These are phyloP conservation scores for Copromyces sp. DNA, from an alignment of 495 filamentous ascomycete species.

Conservation along the genomic window DNA sequence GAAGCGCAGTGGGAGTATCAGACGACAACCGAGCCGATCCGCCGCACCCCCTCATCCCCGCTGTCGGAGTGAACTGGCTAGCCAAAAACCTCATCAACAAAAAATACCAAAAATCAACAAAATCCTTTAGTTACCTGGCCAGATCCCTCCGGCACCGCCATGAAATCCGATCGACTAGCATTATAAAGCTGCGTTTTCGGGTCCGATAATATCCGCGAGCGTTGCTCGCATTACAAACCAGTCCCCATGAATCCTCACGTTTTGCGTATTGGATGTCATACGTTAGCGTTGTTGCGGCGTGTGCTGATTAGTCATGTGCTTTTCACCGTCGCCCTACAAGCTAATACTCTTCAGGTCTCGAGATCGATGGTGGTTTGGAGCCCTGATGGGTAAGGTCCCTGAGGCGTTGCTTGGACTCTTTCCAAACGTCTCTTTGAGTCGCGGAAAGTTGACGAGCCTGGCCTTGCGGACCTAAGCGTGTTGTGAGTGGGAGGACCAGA, in stretches of 20 bases:
- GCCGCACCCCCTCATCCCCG: slow-evolving; percentile 22
- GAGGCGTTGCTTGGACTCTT: slow-evolving; percentile 35
- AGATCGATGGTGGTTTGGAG: background rate
- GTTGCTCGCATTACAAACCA: slow-evolving; percentile 50
- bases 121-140: slow-evolving; percentile 36
- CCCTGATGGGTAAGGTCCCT: background rate
- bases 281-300: slow-evolving; percentile 45
- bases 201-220: slow-evolving; percentile 49
- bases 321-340: slow-evolving; percentile 55
- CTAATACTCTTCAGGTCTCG: slow-evolving; percentile 44
- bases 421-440: slow-evolving; percentile 39
- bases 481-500: background rate
- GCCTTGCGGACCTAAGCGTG: slow-evolving; percentile 43
- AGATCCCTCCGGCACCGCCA: slow-evolving; percentile 28
- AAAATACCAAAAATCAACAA: slow-evolving; percentile 40
- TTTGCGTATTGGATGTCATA: slow-evolving; percentile 48
- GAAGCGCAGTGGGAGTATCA: slow-evolving; percentile 27
- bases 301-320: slow-evolving; percentile 37
- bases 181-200: slow-evolving; percentile 42
- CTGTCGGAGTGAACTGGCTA: slow-evolving; percentile 32
- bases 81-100: slow-evolving; percentile 34
- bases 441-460: slow-evolving; percentile 48
- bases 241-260: slow-evolving; percentile 55
- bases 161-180: slow-evolving; percentile 25
- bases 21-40: slow-evolving; percentile 31